Evolutionary conservation across 2,329 filamentous ascomycete species (phyloP).

Genomic region (Ophiostoma pallidulum): DNA sequence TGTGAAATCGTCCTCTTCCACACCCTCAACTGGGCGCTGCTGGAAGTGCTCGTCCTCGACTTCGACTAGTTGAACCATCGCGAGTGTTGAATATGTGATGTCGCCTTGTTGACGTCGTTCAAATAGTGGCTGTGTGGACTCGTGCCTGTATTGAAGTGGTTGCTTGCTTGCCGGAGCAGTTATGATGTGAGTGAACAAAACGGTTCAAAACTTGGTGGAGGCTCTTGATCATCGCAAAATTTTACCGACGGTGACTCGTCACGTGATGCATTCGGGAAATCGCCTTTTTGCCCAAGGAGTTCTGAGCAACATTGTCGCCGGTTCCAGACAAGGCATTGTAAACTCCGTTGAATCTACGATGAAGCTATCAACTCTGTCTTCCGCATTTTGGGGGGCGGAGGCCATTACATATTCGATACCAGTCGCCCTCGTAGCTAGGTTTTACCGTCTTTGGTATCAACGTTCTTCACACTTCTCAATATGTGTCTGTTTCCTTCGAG

Average conservation of each 20-base stretch:
- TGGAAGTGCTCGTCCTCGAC: conserved; percentile 94
- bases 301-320: too few relatives aligned
- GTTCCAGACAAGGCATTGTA: background rate
- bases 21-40: conserved; percentile 53
- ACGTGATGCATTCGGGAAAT: conserved; percentile 9
- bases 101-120: background rate
- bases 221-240: conserved; percentile 5
- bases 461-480: too few relatives aligned
- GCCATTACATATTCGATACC: too few relatives aligned
- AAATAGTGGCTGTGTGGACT: background rate
- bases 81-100: conserved; percentile 3
- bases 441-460: too few relatives aligned
- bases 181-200: background rate
- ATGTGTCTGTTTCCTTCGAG: too few relatives aligned
- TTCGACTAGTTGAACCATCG: conserved; percentile 93
- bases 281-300: background rate
- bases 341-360: too few relatives aligned
- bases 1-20: conserved; percentile 84
- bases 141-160: background rate
- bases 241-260: background rate
- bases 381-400: too few relatives aligned
- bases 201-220: background rate
- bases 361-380: too few relatives aligned
- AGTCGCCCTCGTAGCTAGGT: too few relatives aligned
- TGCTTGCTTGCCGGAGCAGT: background rate